Evolutionary conservation across 208 protist species (phyloP).

Genomic region (Crithidia acanthocephali): DNA sequence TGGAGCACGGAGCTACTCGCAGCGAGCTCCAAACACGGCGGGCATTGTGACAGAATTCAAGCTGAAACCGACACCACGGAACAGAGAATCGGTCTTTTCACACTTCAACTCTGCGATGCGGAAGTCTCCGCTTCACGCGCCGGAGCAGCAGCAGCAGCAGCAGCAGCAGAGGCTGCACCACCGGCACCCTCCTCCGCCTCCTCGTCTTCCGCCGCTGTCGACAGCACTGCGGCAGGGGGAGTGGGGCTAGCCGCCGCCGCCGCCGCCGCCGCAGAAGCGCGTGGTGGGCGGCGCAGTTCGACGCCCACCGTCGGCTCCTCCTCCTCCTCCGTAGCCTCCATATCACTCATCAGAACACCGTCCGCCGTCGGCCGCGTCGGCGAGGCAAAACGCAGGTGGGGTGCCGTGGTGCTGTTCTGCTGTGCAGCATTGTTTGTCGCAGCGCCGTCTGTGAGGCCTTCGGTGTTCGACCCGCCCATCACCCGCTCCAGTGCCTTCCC

Average conservation of each 20-base stretch:
- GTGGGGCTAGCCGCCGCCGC: not conserved
- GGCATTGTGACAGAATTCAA: too few species aligned
- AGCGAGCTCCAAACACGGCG: too few species aligned
- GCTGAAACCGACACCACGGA: too few species aligned
- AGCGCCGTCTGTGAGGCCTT: not conserved
- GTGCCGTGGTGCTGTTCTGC: not conserved
- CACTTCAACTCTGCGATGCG: too few species aligned
- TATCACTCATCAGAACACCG: constrained; percentile 1
- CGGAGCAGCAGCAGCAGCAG: not conserved
- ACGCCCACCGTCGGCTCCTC: constrained; percentile 3
- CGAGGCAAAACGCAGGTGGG: constrained; percentile 8
- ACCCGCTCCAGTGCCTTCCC: constrained; percentile 45
- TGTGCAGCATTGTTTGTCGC: not conserved
- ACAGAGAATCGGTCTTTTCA: too few species aligned
- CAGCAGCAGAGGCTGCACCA: not conserved
- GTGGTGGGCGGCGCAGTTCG: constrained; percentile 3
- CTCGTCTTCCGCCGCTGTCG: not conserved
- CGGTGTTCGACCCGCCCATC: constrained; percentile 24
- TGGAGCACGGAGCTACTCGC: too few species aligned
- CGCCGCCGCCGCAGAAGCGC: not conserved
- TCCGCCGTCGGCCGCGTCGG: constrained; percentile 6
- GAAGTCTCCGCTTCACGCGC: not conserved
- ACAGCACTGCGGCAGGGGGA: constrained; percentile 11
- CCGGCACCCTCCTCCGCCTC: not conserved
- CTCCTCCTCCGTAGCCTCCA: not conserved